These are phyloP conservation scores for Papiliotrema laurentii DNA, from an alignment of 1,284 basidiomycete genomes.

Conservation along the genomic window DNA sequence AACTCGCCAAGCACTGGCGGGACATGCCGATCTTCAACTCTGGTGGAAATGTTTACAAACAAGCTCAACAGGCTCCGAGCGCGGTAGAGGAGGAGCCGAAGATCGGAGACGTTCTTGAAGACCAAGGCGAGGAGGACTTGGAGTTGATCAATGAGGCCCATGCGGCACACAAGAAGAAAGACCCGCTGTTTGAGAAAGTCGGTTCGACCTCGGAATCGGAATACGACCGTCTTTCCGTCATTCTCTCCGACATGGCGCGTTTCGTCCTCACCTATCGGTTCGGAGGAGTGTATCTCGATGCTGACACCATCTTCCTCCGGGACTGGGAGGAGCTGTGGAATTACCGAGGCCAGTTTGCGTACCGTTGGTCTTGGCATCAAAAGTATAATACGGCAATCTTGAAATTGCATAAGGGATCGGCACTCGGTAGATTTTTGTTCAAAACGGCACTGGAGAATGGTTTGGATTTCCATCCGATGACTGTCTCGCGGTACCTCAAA, in stretches of 20 bases:
- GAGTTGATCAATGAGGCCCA: conserved; percentile 23
- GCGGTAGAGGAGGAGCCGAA: conserved; percentile 40
- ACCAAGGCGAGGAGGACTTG: conserved; percentile 4
- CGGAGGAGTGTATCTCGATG: conserved; percentile 81
- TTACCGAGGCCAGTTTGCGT: conserved; percentile 80
- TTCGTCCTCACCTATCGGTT: conserved; percentile 80
- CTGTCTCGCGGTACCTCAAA: conserved; percentile 69
- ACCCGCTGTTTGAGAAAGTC: conserved; percentile 64
- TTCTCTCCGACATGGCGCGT: conserved; percentile 80
- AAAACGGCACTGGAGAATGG: conserved; percentile 77
- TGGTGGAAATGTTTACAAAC: conserved; percentile 60
- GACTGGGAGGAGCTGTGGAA: conserved; percentile 90
- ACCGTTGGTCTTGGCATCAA: conserved; percentile 72
- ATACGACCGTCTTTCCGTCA: conserved; percentile 74
- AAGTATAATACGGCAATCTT: conserved; percentile 84
- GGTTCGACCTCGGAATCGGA: conserved; percentile 70
- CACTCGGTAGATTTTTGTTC: conserved; percentile 75
- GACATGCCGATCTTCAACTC: conserved; percentile 66
- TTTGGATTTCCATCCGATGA: conserved; percentile 83
- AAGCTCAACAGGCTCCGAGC: conserved; percentile 20
- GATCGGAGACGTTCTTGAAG: conserved; percentile 22
- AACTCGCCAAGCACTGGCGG: conserved; percentile 73
- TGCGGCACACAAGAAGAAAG: conserved; percentile 50
- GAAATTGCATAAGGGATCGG: conserved; percentile 73
- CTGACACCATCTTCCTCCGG: conserved; percentile 78